These are phyloP conservation scores for Orbilia ellipsospora DNA, from an alignment of 2,329 filamentous ascomycete genomes.

Conservation along the genomic window DNA sequence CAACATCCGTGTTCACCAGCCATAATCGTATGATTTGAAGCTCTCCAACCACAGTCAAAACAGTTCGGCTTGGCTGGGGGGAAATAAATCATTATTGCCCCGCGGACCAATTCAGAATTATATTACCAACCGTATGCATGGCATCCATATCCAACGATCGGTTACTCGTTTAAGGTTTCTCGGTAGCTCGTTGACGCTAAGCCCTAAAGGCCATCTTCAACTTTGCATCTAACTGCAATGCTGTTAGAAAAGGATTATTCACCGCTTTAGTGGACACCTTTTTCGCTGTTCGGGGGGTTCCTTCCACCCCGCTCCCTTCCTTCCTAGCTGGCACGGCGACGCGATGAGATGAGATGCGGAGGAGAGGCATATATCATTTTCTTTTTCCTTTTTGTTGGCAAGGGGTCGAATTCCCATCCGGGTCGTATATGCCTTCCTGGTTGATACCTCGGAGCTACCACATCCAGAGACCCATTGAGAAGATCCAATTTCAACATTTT, in stretches of 20 bases:
- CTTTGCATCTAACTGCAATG: neutral
- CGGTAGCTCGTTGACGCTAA: slow-evolving; percentile 8
- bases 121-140: neutral
- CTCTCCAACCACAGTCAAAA: neutral
- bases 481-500: slow-evolving; percentile 11
- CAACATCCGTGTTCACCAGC: no score
- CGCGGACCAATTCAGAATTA: slow-evolving; percentile 5
- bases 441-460: slow-evolving; percentile 25
- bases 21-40: no score
- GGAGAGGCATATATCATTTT: neutral
- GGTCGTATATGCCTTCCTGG: slow-evolving; percentile 38
- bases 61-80: neutral
- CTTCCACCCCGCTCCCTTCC: neutral
- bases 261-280: neutral
- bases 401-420: neutral
- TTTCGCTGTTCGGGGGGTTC: neutral
- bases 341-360: slow-evolving; percentile 2
- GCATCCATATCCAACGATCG: neutral
- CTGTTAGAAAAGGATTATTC: neutral
- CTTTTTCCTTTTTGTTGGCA: neutral
- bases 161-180: slow-evolving; percentile 16
- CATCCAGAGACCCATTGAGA: slow-evolving; percentile 1
- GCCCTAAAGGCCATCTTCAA: neutral
- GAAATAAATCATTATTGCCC: neutral
- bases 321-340: neutral